Base-by-base conservation (phyloP, 2,329 filamentous ascomycete genomes). In the Dactylellina drechsleri region DNA sequence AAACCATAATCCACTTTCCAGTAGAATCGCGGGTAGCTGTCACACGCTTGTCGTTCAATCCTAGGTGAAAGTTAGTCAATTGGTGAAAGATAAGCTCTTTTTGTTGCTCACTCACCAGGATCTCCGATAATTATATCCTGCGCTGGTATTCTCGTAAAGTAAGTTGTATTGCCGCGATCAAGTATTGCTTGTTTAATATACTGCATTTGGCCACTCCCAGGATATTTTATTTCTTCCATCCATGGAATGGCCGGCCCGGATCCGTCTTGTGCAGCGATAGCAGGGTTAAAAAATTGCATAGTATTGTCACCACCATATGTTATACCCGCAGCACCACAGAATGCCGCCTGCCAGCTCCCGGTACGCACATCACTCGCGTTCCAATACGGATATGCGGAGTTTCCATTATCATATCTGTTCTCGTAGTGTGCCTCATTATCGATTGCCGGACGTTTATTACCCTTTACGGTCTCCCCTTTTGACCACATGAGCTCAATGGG, bases 401-500 rank as follows among this genome's bases (percentile, higher is more conserved):
- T 78, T 15, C 58, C 77, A 45, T 78, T 72, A 54, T 77, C 66
- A 43, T 76, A 77, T 36, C 77, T 68, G 18, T 70, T 68, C 68
- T 78, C 77, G 26, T 78, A 78, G 31, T 77, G 77, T 26, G 77
- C 54, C 61, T 78, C 77, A 49, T 77, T 78, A 58, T 78, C 77
- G 4, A 78, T 49, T 20, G 66, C 77, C 2, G 77, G 77, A 20
- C 77, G 58, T 20, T 60, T 72, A 13, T 59, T 76, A 2, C 71
- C 70, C 15, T 45, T 58, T 8, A 18, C 56, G 12, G 56, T 72
- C 47, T 75, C 65, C 5, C 76, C 70, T 8, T 56, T 67, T 1
- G 66, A 64, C 61, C 76, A 78, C 77, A 78, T 78, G 13, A 77
- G 60, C 57, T 77, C 72, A 23, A 77, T 60, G 6, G 77, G 60